Evolutionary conservation across 805 yeast genomes (phyloP).

Genomic region (Jamesozyma piceae): DNA sequence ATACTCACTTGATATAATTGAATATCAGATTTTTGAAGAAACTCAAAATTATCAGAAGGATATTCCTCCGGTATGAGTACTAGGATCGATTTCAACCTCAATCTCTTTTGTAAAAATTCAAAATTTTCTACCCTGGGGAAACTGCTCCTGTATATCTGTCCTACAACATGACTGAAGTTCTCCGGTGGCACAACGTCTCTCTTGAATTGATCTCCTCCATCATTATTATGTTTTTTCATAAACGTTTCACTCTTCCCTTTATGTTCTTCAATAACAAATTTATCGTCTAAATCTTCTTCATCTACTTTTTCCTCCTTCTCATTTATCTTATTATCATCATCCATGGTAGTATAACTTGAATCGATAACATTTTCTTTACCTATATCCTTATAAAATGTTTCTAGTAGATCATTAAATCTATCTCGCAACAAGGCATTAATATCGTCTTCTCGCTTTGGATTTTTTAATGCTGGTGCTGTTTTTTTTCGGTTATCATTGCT

Average conservation of each 20-base stretch:
- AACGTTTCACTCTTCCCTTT: conserved; percentile 11
- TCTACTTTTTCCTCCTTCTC: conserved; percentile 9
- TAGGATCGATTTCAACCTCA: conserved; percentile 63
- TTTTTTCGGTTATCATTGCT: background rate
- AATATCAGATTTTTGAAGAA: conserved; percentile 52
- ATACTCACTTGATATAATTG: conserved; percentile 78
- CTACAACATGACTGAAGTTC: conserved; percentile 78
- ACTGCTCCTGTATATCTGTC: conserved; percentile 73
- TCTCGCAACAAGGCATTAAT: conserved; percentile 3
- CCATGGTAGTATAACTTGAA: conserved; percentile 1
- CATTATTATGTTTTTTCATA: conserved; percentile 1
- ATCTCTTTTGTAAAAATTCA: conserved; percentile 44
- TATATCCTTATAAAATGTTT: conserved; percentile 8
- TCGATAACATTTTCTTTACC: background rate
- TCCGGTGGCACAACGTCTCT: conserved; percentile 56
- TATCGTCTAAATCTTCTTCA: conserved; percentile 19
- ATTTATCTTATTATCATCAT: background rate
- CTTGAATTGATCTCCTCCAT: background rate
- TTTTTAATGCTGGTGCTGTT: too few species aligned
- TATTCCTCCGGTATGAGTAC: conserved; percentile 88
- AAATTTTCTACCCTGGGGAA: conserved; percentile 86
- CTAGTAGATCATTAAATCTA: conserved; percentile 12
- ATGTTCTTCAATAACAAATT: conserved; percentile 17
- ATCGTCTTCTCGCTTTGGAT: background rate
- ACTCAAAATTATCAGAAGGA: conserved; percentile 65